These are phyloP conservation scores for Cordyceps farinosa DNA, from an alignment of 2,329 filamentous ascomycete genomes.

Conservation along the genomic window DNA sequence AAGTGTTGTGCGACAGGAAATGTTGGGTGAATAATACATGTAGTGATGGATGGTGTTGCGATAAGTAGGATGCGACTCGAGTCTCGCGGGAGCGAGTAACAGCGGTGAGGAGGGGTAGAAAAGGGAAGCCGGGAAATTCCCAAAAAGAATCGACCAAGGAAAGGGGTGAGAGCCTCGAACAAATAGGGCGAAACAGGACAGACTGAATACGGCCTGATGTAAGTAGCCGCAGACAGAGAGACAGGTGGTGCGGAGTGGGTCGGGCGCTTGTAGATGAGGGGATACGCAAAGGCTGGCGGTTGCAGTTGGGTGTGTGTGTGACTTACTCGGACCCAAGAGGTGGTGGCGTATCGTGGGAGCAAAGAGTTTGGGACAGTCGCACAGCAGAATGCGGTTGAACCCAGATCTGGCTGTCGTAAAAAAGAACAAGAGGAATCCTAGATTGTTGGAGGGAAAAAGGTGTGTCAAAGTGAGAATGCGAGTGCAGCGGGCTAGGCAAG, in stretches of 20 bases:
- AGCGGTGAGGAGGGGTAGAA: not conserved
- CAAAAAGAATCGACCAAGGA: not conserved
- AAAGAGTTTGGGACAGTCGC: conserved; percentile 3
- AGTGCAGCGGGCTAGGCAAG: conserved; percentile 9
- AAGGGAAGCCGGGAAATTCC: not conserved
- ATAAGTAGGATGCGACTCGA: not conserved
- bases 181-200: not conserved
- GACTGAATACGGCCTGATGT: conserved; percentile 13
- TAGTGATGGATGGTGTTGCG: conserved; percentile 3
- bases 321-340: conserved; percentile 13
- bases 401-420: conserved; percentile 1
- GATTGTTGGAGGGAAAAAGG: not conserved
- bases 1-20: conserved; percentile 12
- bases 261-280: conserved; percentile 19
- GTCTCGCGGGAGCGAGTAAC: not conserved
- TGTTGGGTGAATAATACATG: not conserved
- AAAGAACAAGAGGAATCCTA: not conserved
- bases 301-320: not conserved
- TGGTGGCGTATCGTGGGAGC: not conserved
- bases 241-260: conserved; percentile 16
- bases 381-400: conserved; percentile 2
- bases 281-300: conserved; percentile 16
- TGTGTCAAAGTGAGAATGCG: conserved; percentile 7
- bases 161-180: not conserved
- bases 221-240: conserved; percentile 14